Conservation (phyloP, 78 protist species). For the Dictyostelium capitatum region DNA sequence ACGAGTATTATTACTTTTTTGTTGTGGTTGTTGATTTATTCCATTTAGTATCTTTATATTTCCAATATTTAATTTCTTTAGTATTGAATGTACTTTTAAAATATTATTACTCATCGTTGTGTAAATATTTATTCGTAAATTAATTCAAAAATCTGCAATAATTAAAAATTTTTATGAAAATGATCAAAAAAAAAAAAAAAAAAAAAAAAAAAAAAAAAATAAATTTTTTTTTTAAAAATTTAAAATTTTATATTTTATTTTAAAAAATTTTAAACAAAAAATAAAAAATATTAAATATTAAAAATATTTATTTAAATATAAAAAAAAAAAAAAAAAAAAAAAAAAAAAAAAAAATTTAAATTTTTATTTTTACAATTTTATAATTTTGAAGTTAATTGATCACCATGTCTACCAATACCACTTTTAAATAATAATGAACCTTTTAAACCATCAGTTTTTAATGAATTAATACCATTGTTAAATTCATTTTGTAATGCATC, state of each 20-base stretch:
- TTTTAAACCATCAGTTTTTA: slow-evolving; percentile 18
- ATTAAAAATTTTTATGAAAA: too few relatives aligned
- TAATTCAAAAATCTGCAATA: too few relatives aligned
- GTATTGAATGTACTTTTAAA: not conserved
- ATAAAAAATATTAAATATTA: too few relatives aligned
- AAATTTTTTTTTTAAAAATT: too few relatives aligned
- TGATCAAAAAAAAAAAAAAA: too few relatives aligned
- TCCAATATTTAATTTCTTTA: slow-evolving; percentile 2
- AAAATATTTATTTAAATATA: too few relatives aligned
- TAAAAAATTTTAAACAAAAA: too few relatives aligned
- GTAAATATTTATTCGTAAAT: not conserved
- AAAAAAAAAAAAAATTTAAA: too few relatives aligned
- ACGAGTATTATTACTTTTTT: not conserved
- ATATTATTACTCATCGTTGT: not conserved
- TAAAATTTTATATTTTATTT: too few relatives aligned
- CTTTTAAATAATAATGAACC: slow-evolving; percentile 25
- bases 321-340: too few relatives aligned
- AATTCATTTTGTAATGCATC: slow-evolving; percentile 61
- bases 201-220: too few relatives aligned
- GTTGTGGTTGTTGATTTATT: not conserved
- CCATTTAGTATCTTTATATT: not conserved
- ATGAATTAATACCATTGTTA: slow-evolving; percentile 1
- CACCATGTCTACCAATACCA: slow-evolving; percentile 74
- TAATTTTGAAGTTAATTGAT: slow-evolving; percentile 4
- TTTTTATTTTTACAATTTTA: slow-evolving; percentile 7